These are phyloP conservation scores for Penicillium sp. DNA, from an alignment of 2,329 filamentous ascomycete genomes.

Conservation along the genomic window DNA sequence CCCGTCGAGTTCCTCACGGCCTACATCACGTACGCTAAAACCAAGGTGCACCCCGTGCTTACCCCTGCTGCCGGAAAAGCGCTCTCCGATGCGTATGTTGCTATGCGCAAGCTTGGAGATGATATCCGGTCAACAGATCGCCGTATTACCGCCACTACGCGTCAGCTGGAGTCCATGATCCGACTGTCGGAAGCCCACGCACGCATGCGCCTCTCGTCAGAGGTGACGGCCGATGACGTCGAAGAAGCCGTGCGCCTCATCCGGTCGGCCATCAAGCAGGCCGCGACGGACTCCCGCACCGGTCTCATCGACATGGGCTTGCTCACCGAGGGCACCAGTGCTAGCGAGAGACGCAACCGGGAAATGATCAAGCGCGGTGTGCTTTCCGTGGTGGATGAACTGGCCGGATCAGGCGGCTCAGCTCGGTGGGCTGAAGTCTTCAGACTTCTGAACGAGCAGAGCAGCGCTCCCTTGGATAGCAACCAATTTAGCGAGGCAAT, in stretches of 20 bases:
- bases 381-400: conserved; percentile 53
- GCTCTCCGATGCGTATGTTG: conserved; percentile 78
- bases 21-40: conserved; percentile 93
- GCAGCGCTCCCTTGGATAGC: conserved; percentile 60
- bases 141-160: conserved; percentile 92
- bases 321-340: conserved; percentile 84
- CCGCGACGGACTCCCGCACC: conserved; percentile 79
- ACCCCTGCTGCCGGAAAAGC: conserved; percentile 69
- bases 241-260: conserved; percentile 86
- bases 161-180: conserved; percentile 97
- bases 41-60: conserved; percentile 73
- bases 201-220: conserved; percentile 78
- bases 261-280: conserved; percentile 86
- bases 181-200: conserved; percentile 91
- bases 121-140: conserved; percentile 81
- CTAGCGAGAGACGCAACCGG: too few relatives aligned
- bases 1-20: conserved; percentile 90
- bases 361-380: too few relatives aligned
- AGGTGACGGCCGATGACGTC: conserved; percentile 73
- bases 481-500: conserved; percentile 77
- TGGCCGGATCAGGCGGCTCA: too few relatives aligned
- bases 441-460: conserved; percentile 67
- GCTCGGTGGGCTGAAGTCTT: too few relatives aligned
- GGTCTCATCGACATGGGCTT: conserved; percentile 95
- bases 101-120: conserved; percentile 87